Base-by-base conservation (phyloP, 1,284 basidiomycete species). In the Ganoderma sinense region DNA sequence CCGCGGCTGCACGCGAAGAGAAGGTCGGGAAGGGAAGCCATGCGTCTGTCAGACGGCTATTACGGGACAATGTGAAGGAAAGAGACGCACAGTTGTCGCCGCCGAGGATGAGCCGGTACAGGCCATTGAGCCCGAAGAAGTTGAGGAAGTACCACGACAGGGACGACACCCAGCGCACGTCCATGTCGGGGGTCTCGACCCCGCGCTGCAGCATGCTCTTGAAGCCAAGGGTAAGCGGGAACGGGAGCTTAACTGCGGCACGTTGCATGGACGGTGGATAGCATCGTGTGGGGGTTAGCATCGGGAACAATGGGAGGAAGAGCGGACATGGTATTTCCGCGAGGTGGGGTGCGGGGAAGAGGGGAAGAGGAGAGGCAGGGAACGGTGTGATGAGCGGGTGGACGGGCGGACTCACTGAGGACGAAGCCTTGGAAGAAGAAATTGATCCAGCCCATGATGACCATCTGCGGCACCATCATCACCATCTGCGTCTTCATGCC, bases 371-470 rank as follows among this genome's bases (percentile, higher is more conserved):
- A 45, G 51, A 62, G 8, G 29, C 48, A 45, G 48, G 60, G 41
- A 56, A 11, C 18, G 23, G 48, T 6, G 61, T 43, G 53, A 43
- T 16, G 36, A 48, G 26, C 64, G 61, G 23, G 48, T 4, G 48
- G n/a, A 26, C 20, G 45, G 45, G 20, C 55, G 65, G 61, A 91
- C 96, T 81, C 80, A 98, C 97, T 98, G 70, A 98, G 88, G 65
- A 99, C 94, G 80, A 99, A 99, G 41, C 97, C 97, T 74, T 96
- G 94, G 84, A 99, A 99, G 90, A 99, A 99, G 82, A 97, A 97
- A 83, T 97, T 98, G 85, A 99, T 98, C 95, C 98, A 99, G 72
- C 97, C 97, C 98, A 99, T 99, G 77, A 99, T 97, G 73, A 99
- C 87, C 92, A 99, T 99, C 82, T 98, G 96, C 11, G 95, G 96